Percentiles rank a stretch among this genome's conserved stretches.
Conservation (phyloP, 2,329 filamentous ascomycete genomes). For the Aspergillus sp. region DNA sequence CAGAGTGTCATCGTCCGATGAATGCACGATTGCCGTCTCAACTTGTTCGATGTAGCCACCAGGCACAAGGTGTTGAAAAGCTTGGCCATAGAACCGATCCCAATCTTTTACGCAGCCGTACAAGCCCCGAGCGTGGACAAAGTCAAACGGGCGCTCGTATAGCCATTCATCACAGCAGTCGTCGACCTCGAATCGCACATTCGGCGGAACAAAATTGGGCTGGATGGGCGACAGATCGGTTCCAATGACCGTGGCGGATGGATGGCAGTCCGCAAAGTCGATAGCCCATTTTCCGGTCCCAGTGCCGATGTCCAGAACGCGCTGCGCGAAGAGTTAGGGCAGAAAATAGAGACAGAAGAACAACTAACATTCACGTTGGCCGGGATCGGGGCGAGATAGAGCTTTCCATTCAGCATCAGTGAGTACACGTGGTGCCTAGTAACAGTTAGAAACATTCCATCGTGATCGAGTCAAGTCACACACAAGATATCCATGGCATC, state of each 20-base stretch:
- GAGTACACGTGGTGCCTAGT: not conserved
- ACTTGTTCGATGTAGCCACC: slow-evolving; percentile 31
- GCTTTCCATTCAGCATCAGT: not conserved
- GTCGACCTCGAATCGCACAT: not conserved
- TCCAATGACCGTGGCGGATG: not conserved
- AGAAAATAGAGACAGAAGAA: not conserved
- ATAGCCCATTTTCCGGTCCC: not conserved
- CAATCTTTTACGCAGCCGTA: not conserved
- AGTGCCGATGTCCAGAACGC: not conserved
- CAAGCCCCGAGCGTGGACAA: not conserved
- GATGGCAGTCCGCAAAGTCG: not conserved
- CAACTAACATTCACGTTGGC: not conserved
- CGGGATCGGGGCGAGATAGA: not conserved
- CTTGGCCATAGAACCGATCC: slow-evolving; percentile 1
- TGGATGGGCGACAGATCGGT: not conserved
- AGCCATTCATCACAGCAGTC: not conserved
- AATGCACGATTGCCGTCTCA: slow-evolving; percentile 33
- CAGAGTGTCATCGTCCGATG: slow-evolving; percentile 29
- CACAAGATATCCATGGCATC: not conserved
- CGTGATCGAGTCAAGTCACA: not conserved
- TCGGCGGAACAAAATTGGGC: not conserved
- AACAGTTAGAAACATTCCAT: not conserved
- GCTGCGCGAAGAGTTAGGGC: too few species aligned
- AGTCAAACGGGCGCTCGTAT: not conserved
- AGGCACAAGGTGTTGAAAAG: slow-evolving; percentile 19